Conservation (phyloP, 2,329 filamentous ascomycete genomes). For the Aureobasidium musti region DNA sequence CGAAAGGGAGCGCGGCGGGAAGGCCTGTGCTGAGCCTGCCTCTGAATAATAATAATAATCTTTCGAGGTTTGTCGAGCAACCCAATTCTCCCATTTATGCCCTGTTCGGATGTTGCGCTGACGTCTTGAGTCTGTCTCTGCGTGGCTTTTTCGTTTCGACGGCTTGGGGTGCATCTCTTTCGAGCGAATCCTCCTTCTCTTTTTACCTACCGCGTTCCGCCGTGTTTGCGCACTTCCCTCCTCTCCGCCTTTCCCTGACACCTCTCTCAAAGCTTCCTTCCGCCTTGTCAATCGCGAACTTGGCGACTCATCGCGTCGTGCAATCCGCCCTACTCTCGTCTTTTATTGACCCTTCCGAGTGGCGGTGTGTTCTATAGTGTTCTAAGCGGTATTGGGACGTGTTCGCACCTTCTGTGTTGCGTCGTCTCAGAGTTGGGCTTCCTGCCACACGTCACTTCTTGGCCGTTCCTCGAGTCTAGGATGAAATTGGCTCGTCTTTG, state of each 20-base stretch:
- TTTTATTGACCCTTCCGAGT: background rate
- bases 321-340: slow-evolving; percentile 6
- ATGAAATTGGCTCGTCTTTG: slow-evolving; percentile 9
- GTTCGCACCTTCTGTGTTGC: slow-evolving; percentile 17
- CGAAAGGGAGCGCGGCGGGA: slow-evolving; percentile 29
- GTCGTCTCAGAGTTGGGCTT: slow-evolving; percentile 20
- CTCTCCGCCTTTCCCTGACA: slow-evolving; percentile 18
- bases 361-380: slow-evolving; percentile 16
- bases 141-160: slow-evolving; percentile 17
- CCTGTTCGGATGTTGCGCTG: slow-evolving; percentile 25
- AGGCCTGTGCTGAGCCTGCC: slow-evolving; percentile 26
- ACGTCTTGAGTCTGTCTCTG: slow-evolving; percentile 27
- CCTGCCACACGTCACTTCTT: slow-evolving; percentile 22
- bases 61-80: slow-evolving; percentile 25
- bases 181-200: slow-evolving; percentile 17
- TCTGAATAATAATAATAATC: slow-evolving; percentile 28
- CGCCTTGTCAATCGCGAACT: slow-evolving; percentile 22
- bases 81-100: slow-evolving; percentile 20
- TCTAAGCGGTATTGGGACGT: background rate
- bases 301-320: slow-evolving; percentile 22
- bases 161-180: slow-evolving; percentile 10
- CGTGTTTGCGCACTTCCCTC: slow-evolving; percentile 24
- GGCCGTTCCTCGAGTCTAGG: slow-evolving; percentile 6
- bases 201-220: slow-evolving; percentile 16
- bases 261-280: slow-evolving; percentile 15